Percentiles rank a stretch among this genome's conserved stretches.
Conservation (phyloP, 768 basidiomycete genomes). For the Trametes gibbosa region DNA sequence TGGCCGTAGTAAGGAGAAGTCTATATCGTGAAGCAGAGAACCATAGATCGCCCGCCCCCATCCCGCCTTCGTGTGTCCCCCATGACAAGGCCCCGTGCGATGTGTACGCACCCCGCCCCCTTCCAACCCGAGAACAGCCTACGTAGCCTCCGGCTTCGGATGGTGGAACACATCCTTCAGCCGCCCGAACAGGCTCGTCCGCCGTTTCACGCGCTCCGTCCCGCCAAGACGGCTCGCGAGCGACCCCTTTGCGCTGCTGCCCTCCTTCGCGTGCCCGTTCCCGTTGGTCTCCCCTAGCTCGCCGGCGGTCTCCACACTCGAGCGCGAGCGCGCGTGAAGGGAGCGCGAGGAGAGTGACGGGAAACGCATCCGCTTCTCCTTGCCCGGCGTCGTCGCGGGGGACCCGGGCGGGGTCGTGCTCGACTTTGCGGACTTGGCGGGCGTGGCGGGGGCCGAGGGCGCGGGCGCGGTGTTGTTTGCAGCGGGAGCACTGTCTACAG, state of each 20-base stretch:
- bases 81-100: neutral
- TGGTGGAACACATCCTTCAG: constrained; percentile 30
- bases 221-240: constrained; percentile 14
- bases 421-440: neutral
- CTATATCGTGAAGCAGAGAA: constrained; percentile 14
- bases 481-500: constrained; percentile 2
- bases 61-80: neutral
- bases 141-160: constrained; percentile 7
- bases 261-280: constrained; percentile 6
- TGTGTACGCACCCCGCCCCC: too few species aligned
- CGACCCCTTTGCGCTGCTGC: neutral
- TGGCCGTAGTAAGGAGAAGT: constrained; percentile 10
- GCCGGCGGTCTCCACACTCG: constrained; percentile 14
- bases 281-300: constrained; percentile 12
- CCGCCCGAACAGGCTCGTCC: constrained; percentile 32
- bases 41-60: neutral
- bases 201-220: constrained; percentile 27
- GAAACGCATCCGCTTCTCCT: constrained; percentile 29
- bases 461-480: neutral
- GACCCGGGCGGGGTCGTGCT: neutral
- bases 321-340: constrained; percentile 18
- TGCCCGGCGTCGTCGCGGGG: constrained; percentile 13
- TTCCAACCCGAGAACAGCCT: neutral
- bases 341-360: constrained; percentile 26
- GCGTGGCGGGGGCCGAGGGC: constrained; percentile 2